phyloP scores from a whole-genome alignment of 306 rosid species.

The Hippophae gyantsensis region DNA sequence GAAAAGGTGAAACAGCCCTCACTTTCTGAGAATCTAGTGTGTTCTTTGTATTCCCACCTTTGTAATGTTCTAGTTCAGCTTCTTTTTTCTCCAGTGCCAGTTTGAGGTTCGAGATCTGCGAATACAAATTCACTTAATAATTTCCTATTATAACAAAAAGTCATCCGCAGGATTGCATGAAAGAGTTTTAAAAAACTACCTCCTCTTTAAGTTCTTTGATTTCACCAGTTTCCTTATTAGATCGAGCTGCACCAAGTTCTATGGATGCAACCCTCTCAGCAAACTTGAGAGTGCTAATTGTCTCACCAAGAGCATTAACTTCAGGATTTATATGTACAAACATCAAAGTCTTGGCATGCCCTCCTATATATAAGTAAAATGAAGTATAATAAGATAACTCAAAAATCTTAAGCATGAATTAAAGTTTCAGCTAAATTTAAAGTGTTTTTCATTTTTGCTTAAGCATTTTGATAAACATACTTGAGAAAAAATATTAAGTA shows the following conservation, averaged over 20 bases:
- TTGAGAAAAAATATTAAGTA: too few species aligned
- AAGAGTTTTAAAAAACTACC: slow-evolving; percentile 38
- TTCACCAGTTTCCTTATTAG: slow-evolving; percentile 84
- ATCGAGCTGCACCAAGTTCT: slow-evolving; percentile 88
- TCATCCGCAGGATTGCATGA: slow-evolving; percentile 9
- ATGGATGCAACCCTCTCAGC: slow-evolving; percentile 95
- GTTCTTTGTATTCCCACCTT: slow-evolving; percentile 42
- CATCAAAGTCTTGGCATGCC: slow-evolving; percentile 96
- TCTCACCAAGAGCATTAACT: slow-evolving; percentile 73
- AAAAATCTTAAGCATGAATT: background rate
- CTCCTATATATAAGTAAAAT: slow-evolving; percentile 39
- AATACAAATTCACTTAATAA: background rate
- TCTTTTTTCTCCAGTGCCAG: slow-evolving; percentile 69
- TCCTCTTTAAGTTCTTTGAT: slow-evolving; percentile 76
- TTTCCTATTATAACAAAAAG: background rate
- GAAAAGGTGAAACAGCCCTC: slow-evolving; percentile 73
- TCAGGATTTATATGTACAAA: slow-evolving; percentile 97
- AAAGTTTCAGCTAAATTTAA: background rate
- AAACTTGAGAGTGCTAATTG: slow-evolving; percentile 92
- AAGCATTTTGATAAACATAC: too few species aligned
- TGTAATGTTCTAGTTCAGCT: slow-evolving; percentile 63
- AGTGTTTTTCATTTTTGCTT: background rate
- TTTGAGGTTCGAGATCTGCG: slow-evolving; percentile 68
- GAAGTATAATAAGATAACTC: slow-evolving; percentile 5
- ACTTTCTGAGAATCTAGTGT: slow-evolving; percentile 45